Base-by-base conservation (phyloP, 2,329 filamentous ascomycete genomes). In the Fusarium globosum region DNA sequence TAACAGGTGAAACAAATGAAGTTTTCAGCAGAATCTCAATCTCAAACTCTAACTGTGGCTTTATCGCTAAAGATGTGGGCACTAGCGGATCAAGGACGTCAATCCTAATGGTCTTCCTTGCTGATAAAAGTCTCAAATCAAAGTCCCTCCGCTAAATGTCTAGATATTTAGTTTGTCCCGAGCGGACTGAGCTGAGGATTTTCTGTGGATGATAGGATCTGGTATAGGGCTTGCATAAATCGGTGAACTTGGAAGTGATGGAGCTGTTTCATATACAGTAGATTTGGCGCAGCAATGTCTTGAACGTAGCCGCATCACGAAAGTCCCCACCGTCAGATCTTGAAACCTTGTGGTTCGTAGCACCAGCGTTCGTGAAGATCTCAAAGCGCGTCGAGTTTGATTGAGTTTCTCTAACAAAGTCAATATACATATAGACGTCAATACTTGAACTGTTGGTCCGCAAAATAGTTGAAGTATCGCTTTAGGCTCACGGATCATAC, bases 21-120 rank as follows among this genome's bases (percentile, higher is more conserved):
- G 65, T 60, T 60, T 60, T 69, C 63, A 42, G 46, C 38, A 58
- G 45, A 72, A 56, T 62, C 61, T 70, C 65, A 45, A 68, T 60
- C 57, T 57, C 41, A 60, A 74, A 74, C 61, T 64, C 52, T 62
- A 74, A 74, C 60, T 53, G 56, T 58, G 52, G 55, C 71, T 74
- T 63, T 61, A 61, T 74, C 62, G 61, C 43, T 64, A 39, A 55
- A 28, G 58, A 28, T 41, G 67, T 70, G 51, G 67, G 51, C 55
- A 62, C 71, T 74, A 71, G 57, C 45, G 65, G 59, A 66, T 56
- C 65, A 53, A 45, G 56, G 56, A 41, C 56, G 41, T 56, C 28
- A 57, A 49, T 68, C 59, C 66, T 43, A 45, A 58, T 61, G 30
- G 46, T 38, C 65, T 51, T 55, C 42, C 33, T 65, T 57, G 49